Base-by-base conservation (phyloP, 306 rosid genomes). In the Prunus salicina region DNA sequence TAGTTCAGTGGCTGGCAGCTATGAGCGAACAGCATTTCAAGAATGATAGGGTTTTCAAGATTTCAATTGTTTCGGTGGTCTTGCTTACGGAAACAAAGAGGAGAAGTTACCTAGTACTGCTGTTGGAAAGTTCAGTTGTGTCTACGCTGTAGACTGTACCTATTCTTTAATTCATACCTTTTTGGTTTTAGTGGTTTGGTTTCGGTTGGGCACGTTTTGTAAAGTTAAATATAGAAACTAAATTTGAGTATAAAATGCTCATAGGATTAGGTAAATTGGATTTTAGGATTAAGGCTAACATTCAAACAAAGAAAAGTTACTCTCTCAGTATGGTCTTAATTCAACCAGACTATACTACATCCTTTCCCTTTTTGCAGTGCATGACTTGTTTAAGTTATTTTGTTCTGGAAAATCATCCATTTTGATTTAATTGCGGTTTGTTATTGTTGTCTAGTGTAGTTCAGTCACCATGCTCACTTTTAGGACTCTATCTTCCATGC, bases 371-470 rank as follows among this genome's bases (percentile, higher is more conserved):
- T 14, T 61, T 13, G 10, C 38, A 25, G n/a, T 60, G 38, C 19
- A 5, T 25, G 65, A 13, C n/a, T 25, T 13, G 0, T 25, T 0
- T 27, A 20, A 56, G 65, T 61, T 3, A 61, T 25, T 53, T 41
- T 20, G 8, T 20, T 12, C 12, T 2, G n/a, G 52, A 25, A 71
- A 28, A 12, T 30, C 27, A 32, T 49, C 57, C 2, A 6, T 46
- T 43, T 72, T 43, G 38, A 65, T 45, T 46, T 50, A 58, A 38
- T 52, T 70, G 62, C 52, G 69, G 45, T 75, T 62, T 53, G 7
- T 32, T 47, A 12, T 28, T 47, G 75, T 4, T 50, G 8, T 49
- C 20, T 2, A 50, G 67, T 55, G 16, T 34, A 15, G 22, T 64
- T 61, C 5, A 13, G 15, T 62, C 50, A 5, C 25, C 25, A 2